phyloP scores from a whole-genome alignment of 306 rosid genomes.

The Prunus kanzakura region DNA sequence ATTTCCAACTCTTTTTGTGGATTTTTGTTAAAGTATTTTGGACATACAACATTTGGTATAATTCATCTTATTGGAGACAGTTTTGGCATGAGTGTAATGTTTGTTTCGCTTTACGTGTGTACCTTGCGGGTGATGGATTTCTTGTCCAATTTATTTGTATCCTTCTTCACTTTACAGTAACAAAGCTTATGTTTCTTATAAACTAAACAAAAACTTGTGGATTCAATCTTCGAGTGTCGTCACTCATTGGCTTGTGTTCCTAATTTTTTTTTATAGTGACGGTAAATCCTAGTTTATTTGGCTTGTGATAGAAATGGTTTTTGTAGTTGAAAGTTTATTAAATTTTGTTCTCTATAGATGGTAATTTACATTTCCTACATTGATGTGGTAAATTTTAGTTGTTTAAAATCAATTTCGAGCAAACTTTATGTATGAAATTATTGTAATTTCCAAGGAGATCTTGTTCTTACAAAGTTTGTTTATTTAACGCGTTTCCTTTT shows the following conservation, averaged over 20 bases:
- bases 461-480: neutral
- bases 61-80: neutral
- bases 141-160: neutral
- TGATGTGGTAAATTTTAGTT: neutral
- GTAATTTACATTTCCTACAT: neutral
- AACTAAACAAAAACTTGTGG: slow-evolving; percentile 1
- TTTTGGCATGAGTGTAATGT: neutral
- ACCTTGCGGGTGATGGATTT: neutral
- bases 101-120: neutral
- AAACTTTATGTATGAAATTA: neutral
- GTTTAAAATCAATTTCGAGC: neutral
- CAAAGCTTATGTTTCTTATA: neutral
- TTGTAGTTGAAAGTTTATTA: neutral
- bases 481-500: neutral
- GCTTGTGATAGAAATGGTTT: neutral
- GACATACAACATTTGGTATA: neutral
- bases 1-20: neutral
- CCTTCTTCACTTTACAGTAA: neutral
- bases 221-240: slow-evolving; percentile 8
- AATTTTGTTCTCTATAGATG: neutral
- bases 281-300: neutral
- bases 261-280: neutral
- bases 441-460: neutral
- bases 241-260: neutral
- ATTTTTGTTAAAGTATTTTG: neutral